Conservation (phyloP, 2,329 filamentous ascomycete species). For the Ophiosphaerella narmari region DNA sequence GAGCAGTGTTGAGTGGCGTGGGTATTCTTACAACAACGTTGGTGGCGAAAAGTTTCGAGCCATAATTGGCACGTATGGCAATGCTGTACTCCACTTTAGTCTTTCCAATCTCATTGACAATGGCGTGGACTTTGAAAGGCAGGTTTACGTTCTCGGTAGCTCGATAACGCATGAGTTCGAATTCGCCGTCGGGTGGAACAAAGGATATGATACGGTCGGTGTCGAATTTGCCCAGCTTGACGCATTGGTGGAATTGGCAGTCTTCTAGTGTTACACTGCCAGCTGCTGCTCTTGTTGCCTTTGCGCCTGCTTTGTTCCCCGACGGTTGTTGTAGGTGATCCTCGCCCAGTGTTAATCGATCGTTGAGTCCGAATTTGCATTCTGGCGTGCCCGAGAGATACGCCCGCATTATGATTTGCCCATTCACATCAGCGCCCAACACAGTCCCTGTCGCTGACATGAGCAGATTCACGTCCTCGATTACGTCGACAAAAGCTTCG, state of each 20-base stretch:
- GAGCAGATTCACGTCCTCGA: slow-evolving; percentile 97
- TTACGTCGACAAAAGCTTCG: slow-evolving; percentile 98
- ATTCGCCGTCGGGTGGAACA: slow-evolving; percentile 94
- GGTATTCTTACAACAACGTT: slow-evolving; percentile 95
- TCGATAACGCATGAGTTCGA: slow-evolving; percentile 98
- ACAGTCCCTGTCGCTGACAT: slow-evolving; percentile 98
- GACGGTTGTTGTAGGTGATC: slow-evolving; percentile 62
- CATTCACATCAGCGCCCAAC: slow-evolving; percentile 91
- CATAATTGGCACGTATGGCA: slow-evolving; percentile 95
- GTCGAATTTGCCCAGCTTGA: slow-evolving; percentile 96
- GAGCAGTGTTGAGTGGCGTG: slow-evolving; percentile 93
- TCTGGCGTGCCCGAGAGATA: slow-evolving; percentile 96
- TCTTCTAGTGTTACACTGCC: slow-evolving; percentile 96
- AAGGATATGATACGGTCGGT: slow-evolving; percentile 96
- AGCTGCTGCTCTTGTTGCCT: slow-evolving; percentile 92
- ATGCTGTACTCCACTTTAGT: slow-evolving; percentile 99
- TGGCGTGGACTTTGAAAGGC: slow-evolving; percentile 97
- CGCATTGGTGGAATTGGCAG: slow-evolving; percentile 98
- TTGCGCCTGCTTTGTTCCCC: slow-evolving; percentile 79
- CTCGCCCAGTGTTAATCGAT: slow-evolving; percentile 84
- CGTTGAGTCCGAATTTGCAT: slow-evolving; percentile 98
- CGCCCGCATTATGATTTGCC: slow-evolving; percentile 97
- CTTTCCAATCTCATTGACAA: slow-evolving; percentile 95
- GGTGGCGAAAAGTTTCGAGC: slow-evolving; percentile 92
- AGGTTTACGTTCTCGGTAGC: slow-evolving; percentile 98